These are phyloP conservation scores for Purpureocillium lavendulum DNA, from an alignment of 2,329 filamentous ascomycete genomes.

Conservation along the genomic window DNA sequence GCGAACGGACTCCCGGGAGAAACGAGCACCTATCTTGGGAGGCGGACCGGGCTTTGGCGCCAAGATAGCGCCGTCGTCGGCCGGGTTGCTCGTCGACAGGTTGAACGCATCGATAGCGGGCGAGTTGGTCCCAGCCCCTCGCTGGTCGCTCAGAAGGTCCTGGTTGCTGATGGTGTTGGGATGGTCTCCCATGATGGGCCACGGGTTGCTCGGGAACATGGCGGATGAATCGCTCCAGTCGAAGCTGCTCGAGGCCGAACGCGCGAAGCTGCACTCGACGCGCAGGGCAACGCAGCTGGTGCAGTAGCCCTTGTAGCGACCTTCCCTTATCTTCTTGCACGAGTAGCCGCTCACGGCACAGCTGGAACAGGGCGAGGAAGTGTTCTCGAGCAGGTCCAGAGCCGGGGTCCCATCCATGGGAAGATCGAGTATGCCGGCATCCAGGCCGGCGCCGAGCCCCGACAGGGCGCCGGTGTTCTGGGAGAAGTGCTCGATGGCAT, in stretches of 20 bases:
- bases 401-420: constrained; percentile 12
- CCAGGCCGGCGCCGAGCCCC: neutral
- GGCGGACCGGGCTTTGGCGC: constrained; percentile 18
- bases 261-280: constrained; percentile 49
- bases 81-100: constrained; percentile 9
- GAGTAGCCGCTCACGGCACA: constrained; percentile 45
- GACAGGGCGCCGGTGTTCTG: constrained; percentile 22
- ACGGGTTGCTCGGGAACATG: constrained; percentile 35
- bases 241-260: constrained; percentile 22
- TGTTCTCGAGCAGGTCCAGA: constrained; percentile 16
- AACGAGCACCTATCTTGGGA: constrained; percentile 64
- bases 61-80: constrained; percentile 12
- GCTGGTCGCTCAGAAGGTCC: constrained; percentile 14
- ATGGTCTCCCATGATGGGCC: constrained; percentile 35
- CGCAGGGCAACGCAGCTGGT: constrained; percentile 53
- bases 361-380: constrained; percentile 36
- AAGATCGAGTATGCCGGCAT: constrained; percentile 8
- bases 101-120: constrained; percentile 19
- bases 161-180: constrained; percentile 25
- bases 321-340: constrained; percentile 53
- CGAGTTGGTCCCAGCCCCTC: constrained; percentile 14
- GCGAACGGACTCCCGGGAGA: constrained; percentile 72
- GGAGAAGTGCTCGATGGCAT: constrained; percentile 49
- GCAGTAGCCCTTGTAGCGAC: constrained; percentile 51
- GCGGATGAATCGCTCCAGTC: constrained; percentile 20